Conservation (phyloP, 192 early-diverging fungal genomes). For the Mortierella alpina region DNA sequence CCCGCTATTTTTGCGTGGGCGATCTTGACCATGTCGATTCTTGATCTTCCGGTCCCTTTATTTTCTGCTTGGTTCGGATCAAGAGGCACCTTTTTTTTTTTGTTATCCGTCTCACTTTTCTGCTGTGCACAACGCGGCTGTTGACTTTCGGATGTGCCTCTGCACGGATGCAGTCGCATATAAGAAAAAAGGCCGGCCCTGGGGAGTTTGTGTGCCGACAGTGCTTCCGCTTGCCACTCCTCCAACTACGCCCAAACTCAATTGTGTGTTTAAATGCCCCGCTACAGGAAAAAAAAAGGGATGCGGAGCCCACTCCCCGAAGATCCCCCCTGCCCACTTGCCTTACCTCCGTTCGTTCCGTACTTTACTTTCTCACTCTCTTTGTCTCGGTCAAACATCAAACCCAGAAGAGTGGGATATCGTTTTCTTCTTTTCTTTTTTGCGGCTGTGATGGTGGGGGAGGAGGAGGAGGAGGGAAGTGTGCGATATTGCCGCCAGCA, state of each 20-base stretch:
- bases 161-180: background rate
- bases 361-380: slow-evolving; percentile 1
- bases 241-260: slow-evolving; percentile 19
- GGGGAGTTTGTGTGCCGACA: background rate
- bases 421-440: background rate
- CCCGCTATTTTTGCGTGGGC: background rate
- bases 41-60: background rate
- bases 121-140: too few relatives aligned
- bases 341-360: background rate
- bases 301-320: background rate
- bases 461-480: too few relatives aligned
- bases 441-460: background rate
- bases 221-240: too few relatives aligned
- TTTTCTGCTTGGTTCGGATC: background rate
- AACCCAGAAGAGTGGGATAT: background rate
- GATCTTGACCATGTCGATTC: background rate
- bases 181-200: background rate
- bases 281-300: background rate
- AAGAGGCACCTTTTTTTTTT: background rate
- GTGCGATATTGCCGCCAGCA: too few relatives aligned
- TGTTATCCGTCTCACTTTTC: too few relatives aligned
- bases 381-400: background rate
- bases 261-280: slow-evolving; percentile 7
- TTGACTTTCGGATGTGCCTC: too few relatives aligned
- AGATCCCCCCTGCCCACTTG: background rate